Base-by-base conservation (phyloP, 257 asterid species). In the Primulina tabacum region DNA sequence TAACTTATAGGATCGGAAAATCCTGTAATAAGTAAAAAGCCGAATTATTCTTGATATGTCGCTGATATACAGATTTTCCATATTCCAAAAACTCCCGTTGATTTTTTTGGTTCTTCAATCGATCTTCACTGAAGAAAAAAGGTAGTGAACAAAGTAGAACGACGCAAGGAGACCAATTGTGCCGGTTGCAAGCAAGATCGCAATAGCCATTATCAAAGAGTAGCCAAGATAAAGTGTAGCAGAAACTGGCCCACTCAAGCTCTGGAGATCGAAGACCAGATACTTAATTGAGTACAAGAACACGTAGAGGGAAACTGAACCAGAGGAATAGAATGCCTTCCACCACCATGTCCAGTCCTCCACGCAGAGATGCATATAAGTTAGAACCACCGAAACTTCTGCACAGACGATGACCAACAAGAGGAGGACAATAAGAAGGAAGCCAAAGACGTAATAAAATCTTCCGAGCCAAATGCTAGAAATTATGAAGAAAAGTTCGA, bases 301-400 rank as follows among this genome's bases (percentile, higher is more conserved):
- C 71, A 92, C 86, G 83, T 92, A 92, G 35, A 87, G 72, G 21
- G 96, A 92, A 62, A 92, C 95, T 17, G 96, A 92, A 17, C 92
- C 96, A 0, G 97, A 92, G 1, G 96, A 91, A 52, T 86, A 92
- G 83, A 92, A 92, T 2, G 97, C 89, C 67, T 92, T 92, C 97
- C 97, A 92, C 97, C 96, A 92, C 96, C 97, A 92, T 75, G 73
- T 82, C 93, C 90, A 92, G 72, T 92, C 96, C 86, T 92, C 96
- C 67, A 89, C 96, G 62, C 96, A 92, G 0, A 89, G 86, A 72
- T 92, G 96, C 97, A 92, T 92, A 83, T 92, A 92, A 9, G 97
- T 89, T 2, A 92, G 88, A 29, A 92, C 95, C 53, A 92, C 86
- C 1, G 96, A 89, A 6, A 92, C 97, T 83, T 92, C 97, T 21